Conservation (phyloP, 768 basidiomycete species). For the Hortiboletus flavorubellus region DNA sequence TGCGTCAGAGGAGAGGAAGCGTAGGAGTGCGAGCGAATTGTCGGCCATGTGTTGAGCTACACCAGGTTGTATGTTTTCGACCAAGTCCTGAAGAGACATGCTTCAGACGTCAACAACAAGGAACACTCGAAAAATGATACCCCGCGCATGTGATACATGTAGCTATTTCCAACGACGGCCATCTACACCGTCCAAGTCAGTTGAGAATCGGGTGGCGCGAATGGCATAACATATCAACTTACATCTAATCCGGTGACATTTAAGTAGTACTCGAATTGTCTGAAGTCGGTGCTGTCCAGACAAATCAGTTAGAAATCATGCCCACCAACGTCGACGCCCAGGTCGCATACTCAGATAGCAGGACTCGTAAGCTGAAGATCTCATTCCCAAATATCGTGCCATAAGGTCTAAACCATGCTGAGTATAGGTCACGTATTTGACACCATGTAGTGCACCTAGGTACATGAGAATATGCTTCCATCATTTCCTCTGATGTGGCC, state of each 20-base stretch:
- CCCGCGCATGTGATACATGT: conserved; percentile 91
- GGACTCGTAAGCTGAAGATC: conserved; percentile 81
- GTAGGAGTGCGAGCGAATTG: conserved; percentile 77
- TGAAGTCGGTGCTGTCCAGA: conserved; percentile 79
- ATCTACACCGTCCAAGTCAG: conserved; percentile 47
- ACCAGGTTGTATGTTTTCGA: conserved; percentile 81
- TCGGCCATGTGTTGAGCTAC: conserved; percentile 90
- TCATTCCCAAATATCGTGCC: conserved; percentile 91
- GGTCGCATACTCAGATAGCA: conserved; percentile 77
- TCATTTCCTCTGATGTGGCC: conserved; percentile 94
- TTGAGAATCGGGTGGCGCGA: background rate
- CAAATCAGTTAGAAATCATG: conserved; percentile 12
- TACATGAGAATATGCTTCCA: conserved; percentile 81
- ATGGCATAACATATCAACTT: conserved; percentile 24
- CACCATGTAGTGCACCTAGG: conserved; percentile 51
- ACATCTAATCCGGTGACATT: conserved; percentile 91
- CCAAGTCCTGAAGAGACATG: conserved; percentile 48
- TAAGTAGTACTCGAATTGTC: conserved; percentile 88
- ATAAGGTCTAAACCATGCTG: conserved; percentile 55
- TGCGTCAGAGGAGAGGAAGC: conserved; percentile 62
- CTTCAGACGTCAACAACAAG: background rate
- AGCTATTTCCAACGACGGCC: conserved; percentile 89
- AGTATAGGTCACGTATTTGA: background rate
- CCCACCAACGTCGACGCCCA: background rate
- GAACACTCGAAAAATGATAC: conserved; percentile 33